Conservation (phyloP, 2,329 filamentous ascomycete genomes). For the Ceratocystis papillata region DNA sequence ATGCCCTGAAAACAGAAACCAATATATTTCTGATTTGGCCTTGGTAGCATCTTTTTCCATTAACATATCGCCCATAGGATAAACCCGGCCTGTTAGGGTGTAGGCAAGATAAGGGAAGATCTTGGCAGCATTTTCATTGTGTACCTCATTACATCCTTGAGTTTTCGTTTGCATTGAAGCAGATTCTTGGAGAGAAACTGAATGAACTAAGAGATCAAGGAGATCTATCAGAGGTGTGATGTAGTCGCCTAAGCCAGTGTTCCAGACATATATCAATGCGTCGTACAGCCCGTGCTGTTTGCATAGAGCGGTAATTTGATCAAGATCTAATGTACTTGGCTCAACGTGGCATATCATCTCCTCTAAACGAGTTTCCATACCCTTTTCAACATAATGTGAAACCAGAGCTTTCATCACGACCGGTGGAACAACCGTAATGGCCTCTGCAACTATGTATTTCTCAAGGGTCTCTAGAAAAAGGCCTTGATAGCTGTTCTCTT, state of each 20-base stretch:
- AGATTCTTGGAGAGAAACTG: constrained; percentile 46
- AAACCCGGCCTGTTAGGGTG: constrained; percentile 76
- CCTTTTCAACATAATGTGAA: constrained; percentile 63
- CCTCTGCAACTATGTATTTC: constrained; percentile 70
- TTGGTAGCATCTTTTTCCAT: constrained; percentile 58
- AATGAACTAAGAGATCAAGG: constrained; percentile 52
- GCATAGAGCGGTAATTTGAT: constrained; percentile 82
- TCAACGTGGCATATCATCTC: constrained; percentile 92
- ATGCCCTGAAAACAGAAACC: constrained; percentile 83
- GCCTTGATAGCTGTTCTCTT: constrained; percentile 42
- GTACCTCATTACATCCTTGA: constrained; percentile 42
- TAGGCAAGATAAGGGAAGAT: constrained; percentile 94
- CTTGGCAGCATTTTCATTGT: constrained; percentile 66
- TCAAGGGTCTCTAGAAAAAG: constrained; percentile 84
- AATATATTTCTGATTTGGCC: constrained; percentile 83
- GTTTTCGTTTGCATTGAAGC: constrained; percentile 29
- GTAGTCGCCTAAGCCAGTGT: constrained; percentile 77
- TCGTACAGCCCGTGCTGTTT: constrained; percentile 89
- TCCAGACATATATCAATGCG: constrained; percentile 95
- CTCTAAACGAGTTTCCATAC: constrained; percentile 68
- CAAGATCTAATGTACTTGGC: constrained; percentile 81
- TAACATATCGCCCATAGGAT: constrained; percentile 72
- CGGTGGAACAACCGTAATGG: constrained; percentile 66
- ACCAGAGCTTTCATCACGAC: constrained; percentile 78
- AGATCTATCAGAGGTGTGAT: constrained; percentile 83